Evolutionary conservation across 1,284 basidiomycete species (phyloP), one percentile per base, ranked within the genome.

Genomic region (Cutaneotrichosporon cavernicola): DNA sequence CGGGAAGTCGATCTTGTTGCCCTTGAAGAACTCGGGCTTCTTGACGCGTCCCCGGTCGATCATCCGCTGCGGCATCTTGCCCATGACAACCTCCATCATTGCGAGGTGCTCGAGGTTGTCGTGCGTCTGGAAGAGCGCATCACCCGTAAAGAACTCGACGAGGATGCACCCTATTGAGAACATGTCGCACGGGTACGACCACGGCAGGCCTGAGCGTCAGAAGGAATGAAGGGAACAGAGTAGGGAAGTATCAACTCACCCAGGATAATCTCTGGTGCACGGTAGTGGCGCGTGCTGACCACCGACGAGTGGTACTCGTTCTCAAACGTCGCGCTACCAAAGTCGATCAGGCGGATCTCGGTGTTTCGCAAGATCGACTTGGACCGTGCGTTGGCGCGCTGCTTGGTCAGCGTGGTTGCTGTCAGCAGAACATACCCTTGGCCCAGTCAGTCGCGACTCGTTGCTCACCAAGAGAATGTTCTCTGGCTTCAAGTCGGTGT

Each of bases 81-180:
- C 97, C 88, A 99, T 96, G 40, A 99, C 97, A 70, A 91, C 89
- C 80, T 99, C 95, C 97, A 99, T 99, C 97, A 99, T 99, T 51
- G 97, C 97, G 8, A 99, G 87, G 79, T 99, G 97, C 77, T 99
- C 97, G 13, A 99, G 86, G 78, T 99, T 99, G 82, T 99, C 96
- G 76, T 98, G 96, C 0, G 97, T 99, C 81, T 99, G 97, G 83
- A 98, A 99, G 36, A 99, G 85, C 5, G 97, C 97, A 53, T 96
- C 89, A 40, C 97, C 97, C 3, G 97, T 99, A 82, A 89, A 97
- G 78, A 99, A 98, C 80, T 99, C 97, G 67, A 99, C 93, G 16
- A 99, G 87, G 72, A 99, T 99, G 82, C 97, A 99, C 8, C 97
- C 97, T 61, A 99, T 86, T 13, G 97, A 99, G 83, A 97, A 99